Evolutionary conservation across 768 basidiomycete genomes (phyloP), one percentile per base, ranked within the genome.

Genomic region (Boletus rufocinnamomeus): DNA sequence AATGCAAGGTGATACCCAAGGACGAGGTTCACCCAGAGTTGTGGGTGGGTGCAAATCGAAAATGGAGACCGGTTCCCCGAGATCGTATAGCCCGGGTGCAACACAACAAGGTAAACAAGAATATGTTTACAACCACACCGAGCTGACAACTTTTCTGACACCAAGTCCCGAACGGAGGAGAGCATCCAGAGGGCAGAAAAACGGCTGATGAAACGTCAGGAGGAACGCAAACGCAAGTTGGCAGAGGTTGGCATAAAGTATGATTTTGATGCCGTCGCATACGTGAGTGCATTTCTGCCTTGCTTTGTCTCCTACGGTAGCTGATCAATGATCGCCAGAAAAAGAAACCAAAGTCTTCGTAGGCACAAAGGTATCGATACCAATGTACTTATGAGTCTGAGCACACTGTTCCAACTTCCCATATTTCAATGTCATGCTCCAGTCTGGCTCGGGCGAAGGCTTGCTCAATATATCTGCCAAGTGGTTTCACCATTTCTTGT

Each of bases 21-120:
- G 93, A 95, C 27, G 74, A 95, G 60, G 85, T 98, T 2, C 96
- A 98, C 72, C 91, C 95, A 14, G 86, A 96, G 69, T 75, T 98
- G 2, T 99, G 97, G 97, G 79, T 95, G 13, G 96, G 97, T n/a
- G 93, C 95, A 21, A 97, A 98, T 76, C 84, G 89, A 64, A 95
- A 93, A 72, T 98, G 89, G 87, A 80, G 87, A 62, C 73, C 76
- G 4, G 82, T 98, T 13, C 95, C 97, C 0, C 75, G 74, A 19
- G 87, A 85, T 53, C 85, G 88, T 50, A 73, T 95, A 47, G 84
- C 84, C 35, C 81, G 91, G 54, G 75, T 83, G 11, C 81, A 83
- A 59, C 91, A 96, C 66, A 94, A 96, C 74, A 93, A 91, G 82
- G 95, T 94, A 48, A 51, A 17, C 62, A 58, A 21, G 11, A 9